Conservation (phyloP, 257 asterid genomes). For the Dorcoceras hygrometricum region DNA sequence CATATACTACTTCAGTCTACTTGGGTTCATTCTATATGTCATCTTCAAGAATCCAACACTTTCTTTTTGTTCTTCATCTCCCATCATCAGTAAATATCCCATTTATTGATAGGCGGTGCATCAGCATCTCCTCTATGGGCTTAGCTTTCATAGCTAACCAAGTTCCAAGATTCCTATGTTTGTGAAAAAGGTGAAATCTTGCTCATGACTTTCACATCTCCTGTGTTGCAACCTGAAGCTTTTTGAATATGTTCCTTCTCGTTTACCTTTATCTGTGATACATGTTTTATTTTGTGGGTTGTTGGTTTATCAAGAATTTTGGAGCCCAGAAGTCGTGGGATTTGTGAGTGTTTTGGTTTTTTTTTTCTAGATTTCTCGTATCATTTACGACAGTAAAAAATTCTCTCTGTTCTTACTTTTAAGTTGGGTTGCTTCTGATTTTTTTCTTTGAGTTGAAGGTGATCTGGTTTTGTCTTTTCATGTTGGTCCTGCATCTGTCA, state of each 20-base stretch:
- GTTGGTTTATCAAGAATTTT: neutral
- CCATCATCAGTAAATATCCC: neutral
- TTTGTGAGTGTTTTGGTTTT: too few relatives aligned
- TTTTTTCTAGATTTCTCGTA: neutral
- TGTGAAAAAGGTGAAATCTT: neutral
- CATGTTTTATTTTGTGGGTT: neutral
- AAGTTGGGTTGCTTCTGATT: neutral
- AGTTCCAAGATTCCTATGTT: neutral
- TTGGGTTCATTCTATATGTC: neutral
- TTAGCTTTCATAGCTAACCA: neutral
- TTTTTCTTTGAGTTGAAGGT: neutral
- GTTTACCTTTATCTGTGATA: too few relatives aligned
- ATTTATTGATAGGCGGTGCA: neutral
- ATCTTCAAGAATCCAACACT: neutral
- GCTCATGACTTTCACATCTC: neutral
- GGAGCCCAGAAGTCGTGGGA: neutral
- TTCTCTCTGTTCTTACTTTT: neutral
- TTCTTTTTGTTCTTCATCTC: neutral
- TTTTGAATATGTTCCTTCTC: neutral
- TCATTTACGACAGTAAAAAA: neutral
- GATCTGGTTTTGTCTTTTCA: neutral
- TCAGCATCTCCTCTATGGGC: neutral
- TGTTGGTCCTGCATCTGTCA: neutral
- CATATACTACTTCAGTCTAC: too few relatives aligned
- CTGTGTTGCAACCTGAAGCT: neutral